phyloP scores from a whole-genome alignment of 2,329 filamentous ascomycete genomes.

The Pseudofabraea citricarpa region DNA sequence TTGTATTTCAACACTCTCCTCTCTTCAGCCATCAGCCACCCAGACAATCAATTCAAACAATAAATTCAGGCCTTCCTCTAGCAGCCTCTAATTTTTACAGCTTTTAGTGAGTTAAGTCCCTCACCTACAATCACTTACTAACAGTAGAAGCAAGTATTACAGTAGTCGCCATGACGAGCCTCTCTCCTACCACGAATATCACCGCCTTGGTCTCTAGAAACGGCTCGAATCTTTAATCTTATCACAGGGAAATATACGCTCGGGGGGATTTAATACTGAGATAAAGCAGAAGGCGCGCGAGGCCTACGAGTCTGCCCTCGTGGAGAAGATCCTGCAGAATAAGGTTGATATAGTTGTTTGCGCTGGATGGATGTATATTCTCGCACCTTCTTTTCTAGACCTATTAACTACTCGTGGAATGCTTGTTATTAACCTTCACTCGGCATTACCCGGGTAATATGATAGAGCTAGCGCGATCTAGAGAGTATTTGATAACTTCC shows the following conservation, averaged over 20 bases:
- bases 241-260: slow-evolving; percentile 42
- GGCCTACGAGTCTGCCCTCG: slow-evolving; percentile 63
- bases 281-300: slow-evolving; percentile 45
- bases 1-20: no score
- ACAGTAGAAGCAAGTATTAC: no score
- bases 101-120: no score
- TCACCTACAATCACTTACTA: no score
- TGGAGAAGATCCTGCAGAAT: slow-evolving; percentile 47
- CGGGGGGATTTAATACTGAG: slow-evolving; percentile 39
- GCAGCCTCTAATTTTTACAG: no score
- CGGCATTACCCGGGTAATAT: slow-evolving; percentile 63
- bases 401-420: slow-evolving; percentile 49
- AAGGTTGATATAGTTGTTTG: slow-evolving; percentile 60
- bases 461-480: slow-evolving; percentile 76
- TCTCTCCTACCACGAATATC: slow-evolving; percentile 33
- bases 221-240: slow-evolving; percentile 68
- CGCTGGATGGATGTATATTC: slow-evolving; percentile 67
- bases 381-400: slow-evolving; percentile 55
- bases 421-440: slow-evolving; percentile 65
- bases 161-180: no score
- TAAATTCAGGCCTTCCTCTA: no score
- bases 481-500: slow-evolving; percentile 69
- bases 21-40: no score
- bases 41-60: no score
- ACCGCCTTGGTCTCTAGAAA: slow-evolving; percentile 62